Conservation (phyloP, 176 grass and related monocot species). For the Secale cereale region DNA sequence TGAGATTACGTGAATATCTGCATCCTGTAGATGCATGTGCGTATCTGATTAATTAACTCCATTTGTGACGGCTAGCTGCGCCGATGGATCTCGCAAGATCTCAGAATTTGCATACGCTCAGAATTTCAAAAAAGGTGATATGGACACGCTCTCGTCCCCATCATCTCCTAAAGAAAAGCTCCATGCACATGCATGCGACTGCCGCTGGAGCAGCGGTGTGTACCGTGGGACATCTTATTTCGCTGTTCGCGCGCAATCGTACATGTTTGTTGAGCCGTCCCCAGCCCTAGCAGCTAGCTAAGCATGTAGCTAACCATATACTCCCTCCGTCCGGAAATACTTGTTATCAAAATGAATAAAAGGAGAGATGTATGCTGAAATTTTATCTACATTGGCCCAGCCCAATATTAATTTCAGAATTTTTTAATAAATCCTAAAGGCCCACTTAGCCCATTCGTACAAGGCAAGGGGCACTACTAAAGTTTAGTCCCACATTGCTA, state of each 20-base stretch:
- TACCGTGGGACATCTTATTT: not conserved
- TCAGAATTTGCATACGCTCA: too few relatives aligned
- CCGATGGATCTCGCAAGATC: not conserved
- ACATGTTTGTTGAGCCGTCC: not conserved
- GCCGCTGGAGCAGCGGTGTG: not conserved
- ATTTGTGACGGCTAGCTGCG: not conserved
- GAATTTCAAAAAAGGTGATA: slow-evolving; percentile 20
- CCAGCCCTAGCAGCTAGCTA: not conserved
- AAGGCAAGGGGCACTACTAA: too few relatives aligned
- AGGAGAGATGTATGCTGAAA: too few relatives aligned
- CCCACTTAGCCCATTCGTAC: too few relatives aligned
- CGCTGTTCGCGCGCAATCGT: not conserved
- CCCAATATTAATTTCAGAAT: too few relatives aligned
- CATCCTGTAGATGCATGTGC: slow-evolving; percentile 17
- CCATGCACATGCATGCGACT: not conserved
- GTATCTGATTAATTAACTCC: not conserved
- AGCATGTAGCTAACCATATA: too few relatives aligned
- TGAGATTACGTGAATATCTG: not conserved
- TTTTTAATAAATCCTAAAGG: too few relatives aligned
- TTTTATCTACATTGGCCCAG: too few relatives aligned
- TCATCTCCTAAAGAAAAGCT: not conserved
- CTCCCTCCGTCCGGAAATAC: too few relatives aligned
- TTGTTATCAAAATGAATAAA: too few relatives aligned
- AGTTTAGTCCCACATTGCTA: too few relatives aligned
- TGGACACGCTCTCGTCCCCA: not conserved